Evolutionary conservation across 2,329 filamentous ascomycete species (phyloP).

Genomic region (Fusarium equiseti): DNA sequence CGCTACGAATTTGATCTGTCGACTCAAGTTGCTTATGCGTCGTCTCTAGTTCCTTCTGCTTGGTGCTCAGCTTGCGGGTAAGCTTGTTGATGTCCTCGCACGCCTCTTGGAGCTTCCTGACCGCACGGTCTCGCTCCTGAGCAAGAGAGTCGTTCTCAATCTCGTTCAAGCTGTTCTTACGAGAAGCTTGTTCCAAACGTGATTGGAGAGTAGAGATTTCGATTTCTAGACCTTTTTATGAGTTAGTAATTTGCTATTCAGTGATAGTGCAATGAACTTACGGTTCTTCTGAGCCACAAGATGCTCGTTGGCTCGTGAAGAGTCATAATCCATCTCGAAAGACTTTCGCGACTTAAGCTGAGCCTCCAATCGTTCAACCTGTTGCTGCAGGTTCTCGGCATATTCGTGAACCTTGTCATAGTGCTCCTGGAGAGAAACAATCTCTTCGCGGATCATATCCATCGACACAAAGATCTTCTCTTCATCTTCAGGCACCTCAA

Average conservation of each 20-base stretch:
- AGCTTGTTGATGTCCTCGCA: slow-evolving; percentile 68
- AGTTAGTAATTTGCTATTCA: slow-evolving; percentile 7
- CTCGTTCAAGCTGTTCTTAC: slow-evolving; percentile 71
- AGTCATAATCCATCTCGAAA: slow-evolving; percentile 56
- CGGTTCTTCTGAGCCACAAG: slow-evolving; percentile 66
- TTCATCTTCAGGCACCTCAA: slow-evolving; percentile 65
- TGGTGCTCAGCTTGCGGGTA: slow-evolving; percentile 57
- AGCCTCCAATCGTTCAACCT: slow-evolving; percentile 63
- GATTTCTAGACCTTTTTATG: slow-evolving; percentile 65
- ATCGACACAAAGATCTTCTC: slow-evolving; percentile 70
- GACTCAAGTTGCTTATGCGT: slow-evolving; percentile 58
- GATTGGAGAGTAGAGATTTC: slow-evolving; percentile 70
- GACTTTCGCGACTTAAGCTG: slow-evolving; percentile 61
- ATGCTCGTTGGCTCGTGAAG: slow-evolving; percentile 59
- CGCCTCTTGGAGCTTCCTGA: slow-evolving; percentile 71
- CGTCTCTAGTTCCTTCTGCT: slow-evolving; percentile 58
- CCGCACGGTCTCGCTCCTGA: slow-evolving; percentile 73
- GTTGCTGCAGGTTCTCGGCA: slow-evolving; percentile 64
- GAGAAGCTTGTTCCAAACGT: slow-evolving; percentile 71
- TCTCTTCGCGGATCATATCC: slow-evolving; percentile 72
- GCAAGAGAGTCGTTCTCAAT: slow-evolving; percentile 72
- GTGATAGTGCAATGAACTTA: slow-evolving; percentile 54
- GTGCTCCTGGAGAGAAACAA: slow-evolving; percentile 66
- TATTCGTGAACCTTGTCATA: slow-evolving; percentile 68
- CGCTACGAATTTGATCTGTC: slow-evolving; percentile 54